Evolutionary conservation across 2,329 filamentous ascomycete genomes (phyloP), one percentile per base, ranked within the genome.

Genomic region (Pseudopithomyces maydicus): DNA sequence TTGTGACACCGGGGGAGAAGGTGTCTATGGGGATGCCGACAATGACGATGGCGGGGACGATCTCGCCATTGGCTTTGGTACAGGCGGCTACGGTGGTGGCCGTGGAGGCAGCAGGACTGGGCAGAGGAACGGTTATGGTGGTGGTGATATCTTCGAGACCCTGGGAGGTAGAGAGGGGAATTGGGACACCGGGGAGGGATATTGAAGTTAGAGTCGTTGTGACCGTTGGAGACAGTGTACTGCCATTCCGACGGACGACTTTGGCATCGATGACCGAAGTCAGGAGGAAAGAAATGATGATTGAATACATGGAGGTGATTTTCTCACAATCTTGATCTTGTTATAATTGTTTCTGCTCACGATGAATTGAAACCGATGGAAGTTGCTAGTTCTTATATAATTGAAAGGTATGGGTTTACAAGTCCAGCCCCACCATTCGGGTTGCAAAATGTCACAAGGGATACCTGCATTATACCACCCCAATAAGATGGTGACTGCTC

Each of bases 71-170:
- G 14, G 47, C 33, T 26, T 26, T 15, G 47, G 35, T 50, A 14
- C 58, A 61, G 10, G 26, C 56, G 1, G 55, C 6, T 6, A 61
- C 53, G 1, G 56, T 61, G 23, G 48, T 56, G 12, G 53, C 56
- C 26, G 41, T 51, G 2, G 32, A 14, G 1, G 15, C n/a, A 5
- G 19, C 56, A 12, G 54, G 44, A 11, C 49, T 32, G 5, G 59
- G 26, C 26, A 29, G 26, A 8, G 8, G 59, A 15, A 59, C 20
- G 10, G 46, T 29, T 14, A 62, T 33, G 15, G 23, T 42, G 32
- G 58, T n/a, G 2, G 58, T 58, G 20, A n/a, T n/a, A n/a, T 35
- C 47, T 4, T 20, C 7, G 47, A 19, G 17, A 20, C n/a, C 45
- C 15, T 17, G 6, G 2, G 35, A 20, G 22, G 46, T 39, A 14